A percentile compares a stretch with the other conserved stretches of the same genome.
Conservation (phyloP, 1,139 yeast genomes). For the Yamadazyma diospyri region DNA sequence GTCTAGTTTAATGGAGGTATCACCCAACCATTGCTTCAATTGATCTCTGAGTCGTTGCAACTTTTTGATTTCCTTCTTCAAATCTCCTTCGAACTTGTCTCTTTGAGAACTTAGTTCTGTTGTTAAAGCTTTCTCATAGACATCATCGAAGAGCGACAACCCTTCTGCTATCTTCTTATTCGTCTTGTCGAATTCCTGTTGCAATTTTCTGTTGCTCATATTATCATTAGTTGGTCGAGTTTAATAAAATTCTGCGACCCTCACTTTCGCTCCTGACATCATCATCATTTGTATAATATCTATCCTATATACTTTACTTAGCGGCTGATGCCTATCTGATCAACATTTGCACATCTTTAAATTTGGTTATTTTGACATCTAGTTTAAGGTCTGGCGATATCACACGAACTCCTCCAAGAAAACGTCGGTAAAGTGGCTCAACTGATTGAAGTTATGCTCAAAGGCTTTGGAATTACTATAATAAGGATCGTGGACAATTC, state of each 20-base stretch:
- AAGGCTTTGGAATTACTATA: constrained; percentile 86
- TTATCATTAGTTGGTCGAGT: constrained; percentile 2
- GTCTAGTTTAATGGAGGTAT: constrained; percentile 89
- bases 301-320: too few species aligned
- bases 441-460: constrained; percentile 71
- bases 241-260: constrained; percentile 1
- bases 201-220: constrained; percentile 48
- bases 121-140: constrained; percentile 79
- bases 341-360: too few species aligned
- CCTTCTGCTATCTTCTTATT: constrained; percentile 95
- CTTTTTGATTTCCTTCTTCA: constrained; percentile 94
- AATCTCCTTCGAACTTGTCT: constrained; percentile 89
- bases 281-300: too few species aligned
- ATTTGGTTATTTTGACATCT: too few species aligned
- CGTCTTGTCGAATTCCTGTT: constrained; percentile 88
- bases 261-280: too few species aligned
- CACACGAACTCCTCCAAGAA: constrained; percentile 52
- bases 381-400: too few species aligned
- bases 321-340: too few species aligned
- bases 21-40: constrained; percentile 92
- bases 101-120: constrained; percentile 86
- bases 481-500: constrained; percentile 83
- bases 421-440: constrained; percentile 67
- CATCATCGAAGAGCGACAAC: constrained; percentile 78
- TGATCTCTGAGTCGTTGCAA: constrained; percentile 93